Base-by-base conservation (phyloP, 2,329 filamentous ascomycete species). In the Neurospora sp. region DNA sequence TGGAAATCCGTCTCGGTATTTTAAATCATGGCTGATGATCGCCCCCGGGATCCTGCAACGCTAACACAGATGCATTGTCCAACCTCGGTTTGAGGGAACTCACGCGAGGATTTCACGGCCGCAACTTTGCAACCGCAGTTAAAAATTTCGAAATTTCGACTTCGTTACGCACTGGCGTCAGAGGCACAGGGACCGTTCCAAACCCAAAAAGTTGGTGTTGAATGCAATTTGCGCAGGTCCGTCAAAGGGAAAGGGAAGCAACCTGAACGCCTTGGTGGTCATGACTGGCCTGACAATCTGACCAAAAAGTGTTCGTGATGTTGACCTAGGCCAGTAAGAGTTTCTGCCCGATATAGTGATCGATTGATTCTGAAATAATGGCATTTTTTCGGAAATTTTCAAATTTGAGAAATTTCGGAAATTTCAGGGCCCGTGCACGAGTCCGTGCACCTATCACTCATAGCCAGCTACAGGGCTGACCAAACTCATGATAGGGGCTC, bases 61-160 rank as follows among this genome's bases (percentile, higher is more conserved):
- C 52, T 62, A 62, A 62, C 52, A 62, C 52, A 4, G 23, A 62
- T 68, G 62, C 68, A 39, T 68, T 17, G 66, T 70, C 19, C 68
- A 69, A 71, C 67, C 69, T 73, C 72, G 72, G 72, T 68, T 67
- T 70, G 68, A 68, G 19, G 69, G 71, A 70, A 67, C 41, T 62
- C 52, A 1, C 23, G 52, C 52, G 52, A 62, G 52, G 52, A 62
- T 62, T 62, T 36, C 52, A 36, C 52, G 52, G 52, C 52, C 28
- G 52, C 52, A 62, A 62, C 23, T 33, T 62, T 33, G 52, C 15
- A 62, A 62, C 6, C 8, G 8, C 52, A 62, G 28, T 33, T 17
- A 15, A 62, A 62, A 62, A n/a, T 62, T 62, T 62, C 8, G 52
- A 62, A 10, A 33, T 17, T 33, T 62, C 28, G 28, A 33, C 23